These are phyloP conservation scores for Beta lomatogona DNA, from an alignment of 179 eudicot genomes.

Conservation along the genomic window DNA sequence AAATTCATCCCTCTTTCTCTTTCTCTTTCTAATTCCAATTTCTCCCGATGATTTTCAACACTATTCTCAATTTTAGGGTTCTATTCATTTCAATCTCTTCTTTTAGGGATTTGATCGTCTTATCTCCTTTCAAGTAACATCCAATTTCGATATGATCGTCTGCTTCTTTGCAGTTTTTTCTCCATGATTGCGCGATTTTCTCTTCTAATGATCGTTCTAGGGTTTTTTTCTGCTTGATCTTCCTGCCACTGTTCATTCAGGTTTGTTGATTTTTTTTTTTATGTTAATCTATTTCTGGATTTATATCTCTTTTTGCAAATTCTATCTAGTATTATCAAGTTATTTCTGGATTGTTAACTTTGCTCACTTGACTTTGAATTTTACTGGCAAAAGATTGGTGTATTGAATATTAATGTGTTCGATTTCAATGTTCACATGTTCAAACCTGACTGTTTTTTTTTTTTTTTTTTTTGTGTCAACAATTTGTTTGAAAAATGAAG, in stretches of 20 bases:
- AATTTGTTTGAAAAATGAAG: background rate
- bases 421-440: no score
- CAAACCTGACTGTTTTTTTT: no score
- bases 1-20: background rate
- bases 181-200: background rate
- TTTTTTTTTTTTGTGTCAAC: no score
- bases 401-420: background rate
- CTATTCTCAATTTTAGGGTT: constrained; percentile 6
- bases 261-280: constrained; percentile 14
- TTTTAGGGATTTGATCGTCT: constrained; percentile 17
- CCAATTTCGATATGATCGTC: constrained; percentile 12
- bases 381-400: background rate
- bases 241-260: constrained; percentile 27
- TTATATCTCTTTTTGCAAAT: background rate
- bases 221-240: constrained; percentile 20
- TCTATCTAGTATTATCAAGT: background rate
- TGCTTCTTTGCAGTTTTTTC: background rate
- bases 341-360: background rate
- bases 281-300: no score
- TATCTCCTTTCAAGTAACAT: background rate
- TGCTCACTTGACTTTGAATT: background rate
- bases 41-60: background rate
- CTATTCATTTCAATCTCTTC: background rate
- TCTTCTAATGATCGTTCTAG: constrained; percentile 13
- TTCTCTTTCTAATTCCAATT: background rate